phyloP scores from a whole-genome alignment of 192 early-diverging fungal species.

The Rhizoclosmatium globosum region DNA sequence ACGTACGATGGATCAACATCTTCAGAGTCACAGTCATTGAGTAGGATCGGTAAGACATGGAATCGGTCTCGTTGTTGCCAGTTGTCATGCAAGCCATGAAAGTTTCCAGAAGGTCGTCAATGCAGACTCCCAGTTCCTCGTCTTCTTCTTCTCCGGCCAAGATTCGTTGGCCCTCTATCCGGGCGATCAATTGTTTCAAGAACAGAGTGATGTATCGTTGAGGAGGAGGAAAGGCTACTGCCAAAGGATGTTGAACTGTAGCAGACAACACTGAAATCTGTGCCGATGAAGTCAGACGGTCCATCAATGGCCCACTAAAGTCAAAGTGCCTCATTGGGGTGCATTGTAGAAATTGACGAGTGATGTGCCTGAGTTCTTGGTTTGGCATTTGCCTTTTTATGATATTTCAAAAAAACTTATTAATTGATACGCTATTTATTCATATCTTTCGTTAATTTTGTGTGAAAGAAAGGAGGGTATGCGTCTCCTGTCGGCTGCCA shows the following conservation, averaged over 20 bases:
- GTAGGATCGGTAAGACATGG: conserved; percentile 2
- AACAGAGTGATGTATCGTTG: conserved; percentile 6
- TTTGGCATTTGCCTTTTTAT: no score
- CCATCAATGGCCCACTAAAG: neutral
- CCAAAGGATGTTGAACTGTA: conserved; percentile 14
- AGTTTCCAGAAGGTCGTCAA: conserved; percentile 18
- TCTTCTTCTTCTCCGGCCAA: neutral
- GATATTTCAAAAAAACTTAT: no score
- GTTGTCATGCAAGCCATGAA: conserved; percentile 5
- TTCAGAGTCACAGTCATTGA: neutral
- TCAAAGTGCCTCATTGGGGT: neutral
- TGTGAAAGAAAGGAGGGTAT: conserved; percentile 33
- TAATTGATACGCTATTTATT: neutral
- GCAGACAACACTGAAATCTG: conserved; percentile 4
- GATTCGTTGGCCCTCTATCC: neutral
- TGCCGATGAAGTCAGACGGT: neutral
- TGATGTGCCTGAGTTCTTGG: neutral
- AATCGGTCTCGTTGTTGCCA: neutral
- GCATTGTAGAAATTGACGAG: conserved; percentile 23
- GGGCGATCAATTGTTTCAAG: conserved; percentile 20
- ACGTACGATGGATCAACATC: neutral
- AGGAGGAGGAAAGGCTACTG: conserved; percentile 4
- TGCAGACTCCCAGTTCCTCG: conserved; percentile 13
- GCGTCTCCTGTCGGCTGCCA: conserved; percentile 46
- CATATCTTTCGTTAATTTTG: neutral